Conservation (phyloP, 2,329 filamentous ascomycete species). For the Nigrograna mackinnonii region DNA sequence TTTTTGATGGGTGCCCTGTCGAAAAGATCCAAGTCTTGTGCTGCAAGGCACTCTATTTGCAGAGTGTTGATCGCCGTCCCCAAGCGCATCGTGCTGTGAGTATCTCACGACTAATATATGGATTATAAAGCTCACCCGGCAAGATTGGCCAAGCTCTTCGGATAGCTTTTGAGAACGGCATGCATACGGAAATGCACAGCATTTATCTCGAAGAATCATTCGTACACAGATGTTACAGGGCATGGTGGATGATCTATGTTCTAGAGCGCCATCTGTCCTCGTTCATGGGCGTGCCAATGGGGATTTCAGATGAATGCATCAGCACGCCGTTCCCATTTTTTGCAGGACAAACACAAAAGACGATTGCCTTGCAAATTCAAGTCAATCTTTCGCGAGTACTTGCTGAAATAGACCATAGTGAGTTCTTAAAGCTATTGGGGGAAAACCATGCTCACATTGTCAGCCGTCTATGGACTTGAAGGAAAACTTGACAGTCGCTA, state of each 20-base stretch:
- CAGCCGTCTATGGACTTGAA: background rate
- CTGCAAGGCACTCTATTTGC: background rate
- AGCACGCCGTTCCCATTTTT: background rate
- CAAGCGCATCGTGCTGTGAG: background rate
- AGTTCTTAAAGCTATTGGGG: slow-evolving; percentile 44
- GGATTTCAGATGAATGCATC: background rate
- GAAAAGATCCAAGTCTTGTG: background rate
- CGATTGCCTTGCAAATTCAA: background rate
- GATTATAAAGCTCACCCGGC: background rate
- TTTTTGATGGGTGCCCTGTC: background rate
- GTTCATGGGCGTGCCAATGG: background rate
- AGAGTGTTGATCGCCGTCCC: background rate
- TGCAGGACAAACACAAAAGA: background rate
- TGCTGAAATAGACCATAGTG: background rate
- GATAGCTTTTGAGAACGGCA: background rate
- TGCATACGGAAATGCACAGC: background rate
- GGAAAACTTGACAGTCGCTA: background rate
- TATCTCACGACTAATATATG: background rate
- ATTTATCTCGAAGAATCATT: background rate
- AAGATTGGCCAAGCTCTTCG: background rate
- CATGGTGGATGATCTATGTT: background rate
- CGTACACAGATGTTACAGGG: background rate
- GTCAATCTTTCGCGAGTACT: background rate
- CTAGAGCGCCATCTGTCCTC: background rate
- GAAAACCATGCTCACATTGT: no score